A percentile compares a stretch with the other conserved stretches of the same genome.
phyloP scores from a whole-genome alignment of 2,329 filamentous ascomycete species.

The Zymoseptoria ardabiliae region DNA sequence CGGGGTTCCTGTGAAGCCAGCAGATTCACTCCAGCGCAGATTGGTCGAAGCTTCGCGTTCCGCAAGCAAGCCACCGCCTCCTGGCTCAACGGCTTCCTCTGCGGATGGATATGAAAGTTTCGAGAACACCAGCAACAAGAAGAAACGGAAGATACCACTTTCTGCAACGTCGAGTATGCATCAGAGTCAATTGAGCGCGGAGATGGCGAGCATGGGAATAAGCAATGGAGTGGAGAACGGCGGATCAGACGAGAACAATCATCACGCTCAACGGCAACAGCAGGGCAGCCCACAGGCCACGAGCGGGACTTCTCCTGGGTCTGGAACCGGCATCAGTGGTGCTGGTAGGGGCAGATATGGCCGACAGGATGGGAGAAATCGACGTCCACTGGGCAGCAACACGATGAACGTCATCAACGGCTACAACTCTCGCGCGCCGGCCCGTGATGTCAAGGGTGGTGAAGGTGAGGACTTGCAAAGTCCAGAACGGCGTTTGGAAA shows the following conservation, averaged over 20 bases:
- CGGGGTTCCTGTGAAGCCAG: slow-evolving; percentile 18
- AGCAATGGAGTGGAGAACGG: slow-evolving; percentile 36
- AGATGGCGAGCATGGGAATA: slow-evolving; percentile 58
- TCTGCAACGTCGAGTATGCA: slow-evolving; percentile 62
- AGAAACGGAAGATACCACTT: slow-evolving; percentile 95
- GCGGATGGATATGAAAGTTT: slow-evolving; percentile 92
- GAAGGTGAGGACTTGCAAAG: slow-evolving; percentile 18
- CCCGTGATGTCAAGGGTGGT: slow-evolving; percentile 15
- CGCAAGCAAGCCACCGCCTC: slow-evolving; percentile 24
- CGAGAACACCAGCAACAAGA: slow-evolving; percentile 98
- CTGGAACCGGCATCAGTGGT: slow-evolving; percentile 68
- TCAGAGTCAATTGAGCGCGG: slow-evolving; percentile 53
- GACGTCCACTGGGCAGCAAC: slow-evolving; percentile 37
- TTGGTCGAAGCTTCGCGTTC: slow-evolving; percentile 32
- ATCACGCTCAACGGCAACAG: slow-evolving; percentile 43
- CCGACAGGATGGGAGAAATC: slow-evolving; percentile 42
- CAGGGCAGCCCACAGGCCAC: slow-evolving; percentile 49
- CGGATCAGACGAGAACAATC: slow-evolving; percentile 38
- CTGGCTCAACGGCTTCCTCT: slow-evolving; percentile 58
- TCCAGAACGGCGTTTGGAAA: not conserved
- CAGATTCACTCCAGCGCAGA: slow-evolving; percentile 28
- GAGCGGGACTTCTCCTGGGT: slow-evolving; percentile 33
- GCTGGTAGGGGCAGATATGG: slow-evolving; percentile 78
- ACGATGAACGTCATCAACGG: slow-evolving; percentile 37
- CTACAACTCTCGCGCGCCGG: slow-evolving; percentile 25